These are phyloP conservation scores for Aspergillus candidus DNA, from an alignment of 2,329 filamentous ascomycete species.

Conservation along the genomic window DNA sequence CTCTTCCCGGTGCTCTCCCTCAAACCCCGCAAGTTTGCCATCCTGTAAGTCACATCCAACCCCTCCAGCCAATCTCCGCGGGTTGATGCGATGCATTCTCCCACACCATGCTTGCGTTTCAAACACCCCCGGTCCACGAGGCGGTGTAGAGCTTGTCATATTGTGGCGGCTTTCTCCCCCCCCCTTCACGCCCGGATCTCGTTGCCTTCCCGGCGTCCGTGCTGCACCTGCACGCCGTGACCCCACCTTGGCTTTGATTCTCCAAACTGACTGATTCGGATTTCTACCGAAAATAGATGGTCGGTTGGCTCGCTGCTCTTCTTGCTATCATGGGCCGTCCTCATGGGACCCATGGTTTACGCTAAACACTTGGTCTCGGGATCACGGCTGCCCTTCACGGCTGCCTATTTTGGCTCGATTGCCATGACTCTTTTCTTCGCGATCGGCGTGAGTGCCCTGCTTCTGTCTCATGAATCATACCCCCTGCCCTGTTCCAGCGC, in stretches of 20 bases:
- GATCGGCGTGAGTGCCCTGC: conserved; percentile 66
- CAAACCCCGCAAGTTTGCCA: conserved; percentile 88
- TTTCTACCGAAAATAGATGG: conserved; percentile 60
- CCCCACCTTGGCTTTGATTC: not conserved
- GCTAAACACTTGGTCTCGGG: conserved; percentile 76
- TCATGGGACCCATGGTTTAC: conserved; percentile 88
- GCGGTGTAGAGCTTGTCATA: conserved; percentile 20
- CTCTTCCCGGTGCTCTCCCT: conserved; percentile 77
- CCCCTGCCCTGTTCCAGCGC: conserved; percentile 1
- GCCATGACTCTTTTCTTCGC: conserved; percentile 85
- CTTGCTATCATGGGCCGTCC: conserved; percentile 82
- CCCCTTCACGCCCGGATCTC: conserved; percentile 3
- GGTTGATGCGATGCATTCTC: conserved; percentile 10
- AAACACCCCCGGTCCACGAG: conserved; percentile 5
- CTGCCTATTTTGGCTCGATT: conserved; percentile 91
- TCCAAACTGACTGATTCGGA: conserved; percentile 18
- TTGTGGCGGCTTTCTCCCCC: conserved; percentile 6
- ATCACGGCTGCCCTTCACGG: conserved; percentile 82
- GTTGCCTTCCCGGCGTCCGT: conserved; percentile 1
- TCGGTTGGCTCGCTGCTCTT: conserved; percentile 87
- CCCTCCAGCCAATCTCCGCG: conserved; percentile 9
- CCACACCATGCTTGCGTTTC: conserved; percentile 15
- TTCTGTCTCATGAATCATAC: conserved; percentile 3
- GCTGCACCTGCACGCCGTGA: conserved; percentile 16
- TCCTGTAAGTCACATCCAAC: conserved; percentile 66